Evolutionary conservation across 2,329 filamentous ascomycete genomes (phyloP), one percentile per base, ranked within the genome.

Genomic region (Lizonia empirigonia): DNA sequence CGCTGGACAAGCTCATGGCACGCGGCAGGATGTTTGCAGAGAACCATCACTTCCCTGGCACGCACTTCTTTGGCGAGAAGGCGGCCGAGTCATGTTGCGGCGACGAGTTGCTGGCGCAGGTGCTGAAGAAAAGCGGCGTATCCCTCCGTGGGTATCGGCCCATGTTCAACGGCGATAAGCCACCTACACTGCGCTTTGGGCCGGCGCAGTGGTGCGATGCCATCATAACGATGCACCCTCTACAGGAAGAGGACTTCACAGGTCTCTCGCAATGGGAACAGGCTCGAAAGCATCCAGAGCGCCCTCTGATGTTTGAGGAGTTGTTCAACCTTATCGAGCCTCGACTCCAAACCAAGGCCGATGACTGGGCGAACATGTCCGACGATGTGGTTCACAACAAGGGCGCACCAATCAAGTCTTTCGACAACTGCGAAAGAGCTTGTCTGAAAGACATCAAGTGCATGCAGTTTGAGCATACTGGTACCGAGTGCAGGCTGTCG

Each of bases 111-210:
- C 58, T 75, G 7, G 70, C 69, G 1, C 65, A 73, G 45, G 72
- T 74, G 16, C 53, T 76, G 23, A 69, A 68, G 44, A 65, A 73
- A 32, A 68, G 67, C 40, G 70, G 70, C 8, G 65, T 75, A 4
- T 44, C 59, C 3, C 56, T 74, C 7, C 64, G 71, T 0, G 73
- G 70, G 34, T 72, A 74, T 37, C 78, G 71, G 69, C 77, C 77
- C 15, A 75, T 77, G 68, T 74, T 78, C 50, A 77, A 78, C 52
- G 75, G 76, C 35, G 75, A 76, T 50, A 73, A 70, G 22, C 71
- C 74, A 4, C 57, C 59, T 19, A 73, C 69, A 0, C 52, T 77
- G 34, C 67, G 70, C 36, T 78, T 71, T 58, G 65, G 67, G 13
- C 51, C 62, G 7, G 70, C 68, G 45, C 68, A 78, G 19, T 79